These are phyloP conservation scores for Pythium rishiriense DNA, from an alignment of 352 stramenopile genomes.

Conservation along the genomic window DNA sequence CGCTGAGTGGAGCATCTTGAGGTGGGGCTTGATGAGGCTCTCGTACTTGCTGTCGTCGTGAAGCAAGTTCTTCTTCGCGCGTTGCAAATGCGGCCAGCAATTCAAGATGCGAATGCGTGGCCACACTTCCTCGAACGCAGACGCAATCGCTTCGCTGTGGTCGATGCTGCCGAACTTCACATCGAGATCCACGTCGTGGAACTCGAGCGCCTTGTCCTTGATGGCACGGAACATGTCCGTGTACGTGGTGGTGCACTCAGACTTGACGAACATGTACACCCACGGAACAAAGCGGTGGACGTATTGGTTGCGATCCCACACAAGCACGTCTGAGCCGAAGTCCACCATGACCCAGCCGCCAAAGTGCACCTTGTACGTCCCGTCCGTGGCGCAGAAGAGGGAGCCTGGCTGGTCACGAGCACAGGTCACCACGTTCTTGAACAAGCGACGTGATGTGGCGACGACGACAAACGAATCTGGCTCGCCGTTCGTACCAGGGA, in stretches of 20 bases:
- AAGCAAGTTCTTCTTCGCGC: background rate
- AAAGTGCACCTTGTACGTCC: conserved; percentile 19
- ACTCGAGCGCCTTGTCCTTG: background rate
- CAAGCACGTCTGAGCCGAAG: conserved; percentile 1
- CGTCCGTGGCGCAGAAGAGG: background rate
- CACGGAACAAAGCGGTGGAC: conserved; percentile 12
- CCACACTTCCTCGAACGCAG: conserved; percentile 7
- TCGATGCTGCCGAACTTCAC: conserved; percentile 7
- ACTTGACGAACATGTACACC: conserved; percentile 15
- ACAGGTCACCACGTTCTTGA: background rate
- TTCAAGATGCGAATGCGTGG: background rate
- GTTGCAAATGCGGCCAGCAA: conserved; percentile 13
- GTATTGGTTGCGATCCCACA: background rate
- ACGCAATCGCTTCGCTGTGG: conserved; percentile 18
- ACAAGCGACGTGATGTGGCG: background rate
- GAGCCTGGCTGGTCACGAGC: background rate
- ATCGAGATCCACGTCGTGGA: conserved; percentile 5
- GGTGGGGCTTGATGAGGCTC: conserved; percentile 10
- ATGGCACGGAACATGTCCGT: background rate
- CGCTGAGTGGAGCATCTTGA: background rate
- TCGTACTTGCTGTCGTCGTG: background rate
- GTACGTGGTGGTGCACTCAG: conserved; percentile 12
- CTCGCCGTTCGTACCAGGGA: background rate
- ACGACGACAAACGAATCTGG: conserved; percentile 4
- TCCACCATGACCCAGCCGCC: conserved; percentile 9